Base-by-base conservation (phyloP, 169 alveolate genomes). In the Perkinsus marinus region DNA sequence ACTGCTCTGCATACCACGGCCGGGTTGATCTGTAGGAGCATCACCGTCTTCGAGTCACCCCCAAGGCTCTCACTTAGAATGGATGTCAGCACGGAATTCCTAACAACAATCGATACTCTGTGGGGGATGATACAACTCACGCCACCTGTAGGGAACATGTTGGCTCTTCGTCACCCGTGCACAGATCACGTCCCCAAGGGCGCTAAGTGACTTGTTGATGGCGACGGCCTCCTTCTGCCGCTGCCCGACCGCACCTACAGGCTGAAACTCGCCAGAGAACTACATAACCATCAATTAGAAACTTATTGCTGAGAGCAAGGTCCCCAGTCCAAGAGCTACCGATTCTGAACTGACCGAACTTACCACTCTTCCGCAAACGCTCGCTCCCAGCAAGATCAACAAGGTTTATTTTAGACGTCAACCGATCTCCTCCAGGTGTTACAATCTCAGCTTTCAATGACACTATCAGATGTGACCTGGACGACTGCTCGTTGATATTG, bases 381-480 rank as follows among this genome's bases (percentile, higher is more conserved):
- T 97, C 99, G 90, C 97, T 94, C 43, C 99, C 99, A 38, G 98
- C 99, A 68, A 97, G 93, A 91, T 97, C 99, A 17, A 96, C 96
- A 36, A 95, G 92, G 79, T 57, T 57, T 0, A 57, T 57, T 16
- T 57, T 57, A 5, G 79, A 57, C 37, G 79, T 19, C 34, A 57
- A 57, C 34, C 34, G 26, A 13, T 57, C 79, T 13, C 79, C 30
- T 30, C 79, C 79, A 16, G 79, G 91, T 5, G 91, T 39, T 13
- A 13, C 91, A n/a, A 39, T 89, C 26, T 89, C 91, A n/a, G 68
- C 91, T 39, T 39, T 37, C 41, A 89, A 7, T 38, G 91, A 39
- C 5, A 89, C 46, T 0, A 89, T 89, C 91, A 39, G 22, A 68
- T 89, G 91, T 6, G 68, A 39, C 37, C 91, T 39, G 26, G 68